These are phyloP conservation scores for Zea luxurians DNA, from an alignment of 176 grass and related monocot genomes.

Conservation along the genomic window DNA sequence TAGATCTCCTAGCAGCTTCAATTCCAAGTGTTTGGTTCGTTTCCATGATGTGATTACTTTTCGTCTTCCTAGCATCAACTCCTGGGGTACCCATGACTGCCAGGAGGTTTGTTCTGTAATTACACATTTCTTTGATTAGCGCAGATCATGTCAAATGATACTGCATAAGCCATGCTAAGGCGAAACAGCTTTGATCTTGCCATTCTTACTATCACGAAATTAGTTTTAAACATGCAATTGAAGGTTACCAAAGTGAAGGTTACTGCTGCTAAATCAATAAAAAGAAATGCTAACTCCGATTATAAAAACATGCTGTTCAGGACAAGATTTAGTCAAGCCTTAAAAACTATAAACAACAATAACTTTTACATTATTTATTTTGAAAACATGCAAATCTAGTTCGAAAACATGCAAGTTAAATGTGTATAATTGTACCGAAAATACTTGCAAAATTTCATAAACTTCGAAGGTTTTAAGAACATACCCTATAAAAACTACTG, in stretches of 20 bases:
- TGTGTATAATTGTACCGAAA: neutral
- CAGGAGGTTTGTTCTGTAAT: slow-evolving; percentile 83
- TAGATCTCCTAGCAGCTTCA: slow-evolving; percentile 79
- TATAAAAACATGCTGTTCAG: neutral
- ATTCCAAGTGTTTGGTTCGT: slow-evolving; percentile 73
- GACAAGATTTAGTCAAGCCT: neutral
- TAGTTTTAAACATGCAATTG: neutral
- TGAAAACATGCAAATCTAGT: neutral
- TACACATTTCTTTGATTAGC: slow-evolving; percentile 20
- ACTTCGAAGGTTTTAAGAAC: neutral
- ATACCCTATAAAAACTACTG: neutral
- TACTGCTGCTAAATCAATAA: slow-evolving; percentile 11
- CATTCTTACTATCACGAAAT: slow-evolving; percentile 17
- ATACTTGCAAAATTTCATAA: neutral
- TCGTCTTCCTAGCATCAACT: slow-evolving; percentile 71
- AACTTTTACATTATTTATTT: neutral
- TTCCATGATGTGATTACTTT: slow-evolving; percentile 89
- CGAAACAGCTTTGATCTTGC: neutral
- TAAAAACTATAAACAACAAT: neutral
- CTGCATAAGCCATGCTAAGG: neutral
- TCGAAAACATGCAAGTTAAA: neutral
- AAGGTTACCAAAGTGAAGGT: slow-evolving; percentile 14
- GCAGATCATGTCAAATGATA: slow-evolving; percentile 3
- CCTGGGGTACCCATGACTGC: slow-evolving; percentile 81
- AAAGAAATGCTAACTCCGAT: slow-evolving; percentile 4